Evolutionary conservation across 225 moss, liverwort and hornwort species (phyloP).

Genomic region (Straminergon stramineum): DNA sequence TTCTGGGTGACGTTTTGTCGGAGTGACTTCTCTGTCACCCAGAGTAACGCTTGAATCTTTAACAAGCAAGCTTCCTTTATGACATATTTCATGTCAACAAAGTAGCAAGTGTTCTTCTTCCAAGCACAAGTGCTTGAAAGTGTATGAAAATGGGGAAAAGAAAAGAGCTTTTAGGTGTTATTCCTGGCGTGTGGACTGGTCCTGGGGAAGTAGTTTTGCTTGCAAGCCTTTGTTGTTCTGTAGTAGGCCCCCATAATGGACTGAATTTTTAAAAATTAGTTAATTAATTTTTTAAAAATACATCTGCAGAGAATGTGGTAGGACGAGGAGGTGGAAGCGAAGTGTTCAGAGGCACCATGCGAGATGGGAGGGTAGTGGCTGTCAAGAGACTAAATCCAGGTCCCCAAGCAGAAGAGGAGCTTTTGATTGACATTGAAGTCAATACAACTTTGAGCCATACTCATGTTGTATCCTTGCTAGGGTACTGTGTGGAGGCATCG

Average conservation of each 20-base stretch:
- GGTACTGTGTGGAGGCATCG: constrained; percentile 39
- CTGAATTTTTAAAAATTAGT: too few species aligned
- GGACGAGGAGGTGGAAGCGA: constrained; percentile 57
- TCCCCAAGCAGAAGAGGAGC: constrained; percentile 42
- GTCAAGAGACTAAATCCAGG: constrained; percentile 40
- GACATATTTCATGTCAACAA: not conserved
- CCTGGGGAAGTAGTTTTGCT: not conserved
- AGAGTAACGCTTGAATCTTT: not conserved
- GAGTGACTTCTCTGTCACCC: not conserved
- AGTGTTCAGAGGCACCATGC: constrained; percentile 32
- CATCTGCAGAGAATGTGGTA: constrained; percentile 39
- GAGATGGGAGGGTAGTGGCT: constrained; percentile 39
- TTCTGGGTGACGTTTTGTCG: not conserved
- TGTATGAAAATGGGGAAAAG: not conserved
- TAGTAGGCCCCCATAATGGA: too few species aligned
- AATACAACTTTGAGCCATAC: constrained; percentile 28
- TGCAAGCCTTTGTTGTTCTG: not conserved
- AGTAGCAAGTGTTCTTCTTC: not conserved
- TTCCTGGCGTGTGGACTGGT: not conserved
- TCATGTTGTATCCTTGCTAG: constrained; percentile 35
- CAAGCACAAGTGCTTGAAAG: not conserved
- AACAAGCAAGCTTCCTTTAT: not conserved
- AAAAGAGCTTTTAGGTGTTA: not conserved
- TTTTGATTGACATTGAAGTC: constrained; percentile 43
- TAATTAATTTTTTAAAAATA: too few species aligned